phyloP scores from a whole-genome alignment of 306 rosid genomes.

The Carpinus viminea region DNA sequence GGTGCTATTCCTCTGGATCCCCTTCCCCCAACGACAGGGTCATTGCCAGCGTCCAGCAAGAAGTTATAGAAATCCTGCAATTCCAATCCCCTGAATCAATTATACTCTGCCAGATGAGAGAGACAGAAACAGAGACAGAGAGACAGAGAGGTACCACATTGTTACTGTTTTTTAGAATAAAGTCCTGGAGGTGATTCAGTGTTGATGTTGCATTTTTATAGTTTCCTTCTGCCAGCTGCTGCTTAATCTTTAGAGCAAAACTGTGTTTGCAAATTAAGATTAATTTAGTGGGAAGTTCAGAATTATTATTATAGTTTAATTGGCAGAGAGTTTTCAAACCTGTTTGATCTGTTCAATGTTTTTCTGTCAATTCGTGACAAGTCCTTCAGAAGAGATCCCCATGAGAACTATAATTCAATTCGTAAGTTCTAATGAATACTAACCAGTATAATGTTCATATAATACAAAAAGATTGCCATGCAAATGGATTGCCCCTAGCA shows the following conservation, averaged over 20 bases:
- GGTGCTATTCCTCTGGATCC: neutral
- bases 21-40: neutral
- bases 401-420: neutral
- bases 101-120: neutral
- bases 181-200: neutral
- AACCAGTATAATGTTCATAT: too few relatives aligned
- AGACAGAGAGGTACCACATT: neutral
- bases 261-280: neutral
- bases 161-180: neutral
- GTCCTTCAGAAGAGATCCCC: conserved; percentile 4
- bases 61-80: conserved; percentile 6
- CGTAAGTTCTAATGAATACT: neutral
- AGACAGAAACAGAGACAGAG: neutral
- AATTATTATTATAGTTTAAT: too few relatives aligned
- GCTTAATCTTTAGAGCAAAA: neutral
- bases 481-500: neutral
- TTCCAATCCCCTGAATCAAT: neutral
- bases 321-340: too few relatives aligned
- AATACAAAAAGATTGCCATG: neutral
- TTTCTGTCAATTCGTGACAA: neutral
- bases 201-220: neutral
- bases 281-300: too few relatives aligned
- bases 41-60: neutral
- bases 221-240: neutral
- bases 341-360: neutral